phyloP scores from a whole-genome alignment of 2,329 filamentous ascomycete genomes.

The Dactylellina cionopaga region DNA sequence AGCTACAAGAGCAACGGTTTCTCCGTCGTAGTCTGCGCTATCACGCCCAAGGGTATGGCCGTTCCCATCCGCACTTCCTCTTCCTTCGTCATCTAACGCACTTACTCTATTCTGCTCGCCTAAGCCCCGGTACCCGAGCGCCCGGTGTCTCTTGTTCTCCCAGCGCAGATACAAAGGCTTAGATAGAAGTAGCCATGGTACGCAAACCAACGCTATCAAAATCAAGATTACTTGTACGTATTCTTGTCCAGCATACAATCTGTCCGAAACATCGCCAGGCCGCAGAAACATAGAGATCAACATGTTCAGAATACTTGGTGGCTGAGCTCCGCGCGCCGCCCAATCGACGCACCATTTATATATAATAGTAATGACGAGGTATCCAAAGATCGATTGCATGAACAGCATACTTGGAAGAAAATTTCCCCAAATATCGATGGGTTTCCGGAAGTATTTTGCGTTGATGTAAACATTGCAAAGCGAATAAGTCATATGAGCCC shows the following conservation, averaged over 20 bases:
- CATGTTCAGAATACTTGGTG: slow-evolving; percentile 96
- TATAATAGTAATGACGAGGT: slow-evolving; percentile 89
- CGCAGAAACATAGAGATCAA: slow-evolving; percentile 99
- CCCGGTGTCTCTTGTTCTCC: slow-evolving; percentile 90
- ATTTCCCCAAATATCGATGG: slow-evolving; percentile 96
- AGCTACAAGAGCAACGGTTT: slow-evolving; percentile 87
- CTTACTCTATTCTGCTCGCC: slow-evolving; percentile 82
- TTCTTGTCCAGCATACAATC: slow-evolving; percentile 80
- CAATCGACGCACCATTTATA: slow-evolving; percentile 98
- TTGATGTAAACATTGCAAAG: slow-evolving; percentile 93
- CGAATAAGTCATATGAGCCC: slow-evolving; percentile 98
- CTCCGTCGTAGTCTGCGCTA: slow-evolving; percentile 78
- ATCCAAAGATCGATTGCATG: slow-evolving; percentile 98
- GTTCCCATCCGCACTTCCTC: slow-evolving; percentile 62
- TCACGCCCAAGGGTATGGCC: slow-evolving; percentile 69
- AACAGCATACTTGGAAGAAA: slow-evolving; percentile 99
- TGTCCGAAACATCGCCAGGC: slow-evolving; percentile 76
- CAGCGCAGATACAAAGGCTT: slow-evolving; percentile 95
- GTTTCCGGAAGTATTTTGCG: slow-evolving; percentile 90
- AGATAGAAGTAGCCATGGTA: slow-evolving; percentile 88
- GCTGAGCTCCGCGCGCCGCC: slow-evolving; percentile 72
- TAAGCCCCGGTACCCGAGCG: slow-evolving; percentile 82
- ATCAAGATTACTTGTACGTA: slow-evolving; percentile 80
- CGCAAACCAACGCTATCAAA: slow-evolving; percentile 82
- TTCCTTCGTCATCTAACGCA: slow-evolving; percentile 87